Conservation (phyloP, 805 yeast genomes). For the Candida succiphila region DNA sequence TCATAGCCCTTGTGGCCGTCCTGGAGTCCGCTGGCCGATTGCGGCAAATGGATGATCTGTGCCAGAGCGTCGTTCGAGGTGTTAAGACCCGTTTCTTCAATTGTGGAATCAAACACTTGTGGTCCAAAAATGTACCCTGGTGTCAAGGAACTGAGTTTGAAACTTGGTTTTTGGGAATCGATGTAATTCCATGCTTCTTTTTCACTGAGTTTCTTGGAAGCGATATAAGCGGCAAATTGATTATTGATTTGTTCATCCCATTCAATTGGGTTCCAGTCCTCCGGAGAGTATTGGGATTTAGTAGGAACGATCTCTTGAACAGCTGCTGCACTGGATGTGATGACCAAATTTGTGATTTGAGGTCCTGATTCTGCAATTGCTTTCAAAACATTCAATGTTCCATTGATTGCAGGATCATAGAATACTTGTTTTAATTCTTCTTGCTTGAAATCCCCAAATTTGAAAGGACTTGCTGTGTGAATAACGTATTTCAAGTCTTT, state of each 20-base stretch:
- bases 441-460: constrained; percentile 25
- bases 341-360: constrained; percentile 36
- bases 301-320: constrained; percentile 18
- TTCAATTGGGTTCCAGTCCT: constrained; percentile 29
- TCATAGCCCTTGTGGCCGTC: constrained; percentile 13
- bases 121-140: constrained; percentile 32
- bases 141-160: constrained; percentile 20
- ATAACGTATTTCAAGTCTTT: constrained; percentile 31
- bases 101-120: constrained; percentile 31
- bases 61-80: constrained; percentile 20
- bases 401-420: constrained; percentile 46
- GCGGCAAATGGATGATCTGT: constrained; percentile 20
- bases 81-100: constrained; percentile 48
- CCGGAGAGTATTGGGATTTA: constrained; percentile 15
- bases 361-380: constrained; percentile 33
- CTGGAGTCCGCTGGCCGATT: constrained; percentile 13
- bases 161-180: constrained; percentile 20
- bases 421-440: constrained; percentile 41
- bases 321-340: constrained; percentile 47
- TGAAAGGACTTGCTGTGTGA: constrained; percentile 45
- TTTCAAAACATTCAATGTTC: constrained; percentile 38
- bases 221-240: constrained; percentile 23
- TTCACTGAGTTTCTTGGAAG: constrained; percentile 34
- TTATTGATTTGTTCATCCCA: constrained; percentile 2
- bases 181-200: constrained; percentile 30